These are phyloP conservation scores for Lactarius tabidus DNA, from an alignment of 768 basidiomycete species.

Conservation along the genomic window DNA sequence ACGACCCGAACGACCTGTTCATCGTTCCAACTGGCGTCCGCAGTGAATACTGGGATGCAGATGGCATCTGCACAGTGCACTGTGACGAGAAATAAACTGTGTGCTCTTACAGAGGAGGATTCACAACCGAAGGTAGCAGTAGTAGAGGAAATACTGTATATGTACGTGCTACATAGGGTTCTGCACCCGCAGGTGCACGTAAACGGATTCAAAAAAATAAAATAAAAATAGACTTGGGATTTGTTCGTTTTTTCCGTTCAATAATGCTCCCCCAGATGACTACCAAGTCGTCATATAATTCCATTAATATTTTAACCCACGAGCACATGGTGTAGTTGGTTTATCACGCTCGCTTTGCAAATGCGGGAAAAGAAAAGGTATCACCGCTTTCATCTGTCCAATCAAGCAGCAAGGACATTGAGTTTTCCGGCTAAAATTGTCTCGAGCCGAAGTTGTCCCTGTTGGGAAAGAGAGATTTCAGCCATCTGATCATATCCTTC, in stretches of 20 bases:
- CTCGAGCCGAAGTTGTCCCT: neutral
- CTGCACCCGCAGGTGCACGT: too few species aligned
- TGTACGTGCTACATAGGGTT: too few species aligned
- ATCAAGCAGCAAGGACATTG: neutral
- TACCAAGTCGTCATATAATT: constrained; percentile 24
- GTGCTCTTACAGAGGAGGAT: too few species aligned
- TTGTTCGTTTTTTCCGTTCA: neutral
- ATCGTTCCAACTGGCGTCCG: constrained; percentile 35
- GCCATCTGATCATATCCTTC: neutral
- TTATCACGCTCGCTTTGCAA: constrained; percentile 22
- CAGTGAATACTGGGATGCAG: constrained; percentile 34
- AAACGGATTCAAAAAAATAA: too few species aligned
- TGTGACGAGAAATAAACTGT: constrained; percentile 1
- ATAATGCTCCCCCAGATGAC: neutral
- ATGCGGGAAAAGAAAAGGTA: too few species aligned
- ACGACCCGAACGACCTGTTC: constrained; percentile 36
- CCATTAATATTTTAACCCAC: constrained; percentile 28
- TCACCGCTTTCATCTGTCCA: too few species aligned
- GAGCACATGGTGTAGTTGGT: constrained; percentile 20
- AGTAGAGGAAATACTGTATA: too few species aligned
- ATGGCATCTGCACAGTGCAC: constrained; percentile 30
- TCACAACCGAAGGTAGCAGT: too few species aligned
- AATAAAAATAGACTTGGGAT: too few species aligned
- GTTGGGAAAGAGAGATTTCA: neutral
- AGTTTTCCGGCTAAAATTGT: neutral